phyloP scores from a whole-genome alignment of 768 basidiomycete genomes.

The Pisolithus sp. region DNA sequence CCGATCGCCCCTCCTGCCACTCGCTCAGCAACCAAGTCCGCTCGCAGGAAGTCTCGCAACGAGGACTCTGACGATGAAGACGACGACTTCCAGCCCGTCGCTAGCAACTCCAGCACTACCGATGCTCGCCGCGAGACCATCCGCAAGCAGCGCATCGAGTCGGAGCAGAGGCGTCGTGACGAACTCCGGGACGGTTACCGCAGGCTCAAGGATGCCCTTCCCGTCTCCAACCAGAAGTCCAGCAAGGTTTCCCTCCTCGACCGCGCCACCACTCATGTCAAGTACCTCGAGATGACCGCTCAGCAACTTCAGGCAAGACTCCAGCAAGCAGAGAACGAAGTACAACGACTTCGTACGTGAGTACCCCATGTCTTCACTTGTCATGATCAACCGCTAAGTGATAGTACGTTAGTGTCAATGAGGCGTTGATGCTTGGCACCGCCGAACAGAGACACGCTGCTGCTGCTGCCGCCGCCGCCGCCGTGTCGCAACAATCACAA shows the following conservation, averaged over 20 bases:
- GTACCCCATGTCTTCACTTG: constrained; percentile 7
- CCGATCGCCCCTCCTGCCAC: constrained; percentile 52
- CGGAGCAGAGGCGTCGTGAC: constrained; percentile 85
- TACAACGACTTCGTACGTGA: constrained; percentile 65
- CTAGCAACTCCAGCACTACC: constrained; percentile 38
- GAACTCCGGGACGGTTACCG: constrained; percentile 91
- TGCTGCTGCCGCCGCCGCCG: constrained; percentile 51
- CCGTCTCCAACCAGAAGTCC: constrained; percentile 85
- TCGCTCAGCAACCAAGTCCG: constrained; percentile 48
- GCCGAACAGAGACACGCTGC: constrained; percentile 65
- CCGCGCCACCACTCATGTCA: constrained; percentile 82
- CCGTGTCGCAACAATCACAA: constrained; percentile 39
- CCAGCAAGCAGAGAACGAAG: constrained; percentile 74
- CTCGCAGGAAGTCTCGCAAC: constrained; percentile 42
- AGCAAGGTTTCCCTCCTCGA: constrained; percentile 90
- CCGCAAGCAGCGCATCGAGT: constrained; percentile 89
- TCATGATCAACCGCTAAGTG: not conserved
- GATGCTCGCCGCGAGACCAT: constrained; percentile 85
- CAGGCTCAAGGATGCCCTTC: constrained; percentile 84
- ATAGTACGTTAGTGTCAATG: constrained; percentile 53
- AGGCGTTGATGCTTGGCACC: constrained; percentile 82
- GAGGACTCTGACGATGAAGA: constrained; percentile 70
- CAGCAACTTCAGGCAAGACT: constrained; percentile 69
- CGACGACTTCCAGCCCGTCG: constrained; percentile 63
- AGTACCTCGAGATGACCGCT: constrained; percentile 77